These are phyloP conservation scores for Leccinum rimulosum DNA, from an alignment of 768 basidiomycete genomes.

Conservation along the genomic window DNA sequence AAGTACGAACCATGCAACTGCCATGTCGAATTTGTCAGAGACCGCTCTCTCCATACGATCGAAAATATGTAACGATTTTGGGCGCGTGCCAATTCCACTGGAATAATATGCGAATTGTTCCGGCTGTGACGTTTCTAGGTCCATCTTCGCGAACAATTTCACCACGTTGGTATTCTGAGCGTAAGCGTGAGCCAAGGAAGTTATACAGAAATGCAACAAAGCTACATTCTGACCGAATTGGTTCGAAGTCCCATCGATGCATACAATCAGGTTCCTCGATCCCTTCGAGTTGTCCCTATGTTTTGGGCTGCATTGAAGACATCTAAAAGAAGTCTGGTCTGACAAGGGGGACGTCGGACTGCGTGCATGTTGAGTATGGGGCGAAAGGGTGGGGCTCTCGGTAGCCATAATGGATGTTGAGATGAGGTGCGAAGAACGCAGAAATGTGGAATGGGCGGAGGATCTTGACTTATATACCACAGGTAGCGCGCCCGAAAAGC, in stretches of 20 bases:
- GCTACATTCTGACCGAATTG: background rate
- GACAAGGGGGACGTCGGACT: background rate
- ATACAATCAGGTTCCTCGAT: slow-evolving; percentile 17
- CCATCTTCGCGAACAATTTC: background rate
- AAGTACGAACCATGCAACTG: background rate
- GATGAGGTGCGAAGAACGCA: background rate
- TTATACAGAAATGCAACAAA: background rate
- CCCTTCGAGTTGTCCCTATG: slow-evolving; percentile 1
- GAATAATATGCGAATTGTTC: background rate
- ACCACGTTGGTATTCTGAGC: background rate
- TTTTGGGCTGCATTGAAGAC: slow-evolving; percentile 12
- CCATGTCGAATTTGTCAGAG: background rate
- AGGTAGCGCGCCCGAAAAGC: slow-evolving; percentile 7
- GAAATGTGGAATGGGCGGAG: background rate
- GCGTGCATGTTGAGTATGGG: background rate
- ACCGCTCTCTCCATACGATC: background rate
- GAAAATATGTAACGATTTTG: background rate
- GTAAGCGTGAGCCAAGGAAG: background rate
- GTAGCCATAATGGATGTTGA: background rate
- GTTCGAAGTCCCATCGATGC: background rate
- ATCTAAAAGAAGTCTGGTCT: slow-evolving; percentile 1
- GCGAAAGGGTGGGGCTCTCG: background rate
- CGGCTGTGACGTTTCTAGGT: background rate
- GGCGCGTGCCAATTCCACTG: background rate
- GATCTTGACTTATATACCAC: background rate